These are phyloP conservation scores for Chamaenerion angustifolium DNA, from an alignment of 345 rosid genomes.

Conservation along the genomic window DNA sequence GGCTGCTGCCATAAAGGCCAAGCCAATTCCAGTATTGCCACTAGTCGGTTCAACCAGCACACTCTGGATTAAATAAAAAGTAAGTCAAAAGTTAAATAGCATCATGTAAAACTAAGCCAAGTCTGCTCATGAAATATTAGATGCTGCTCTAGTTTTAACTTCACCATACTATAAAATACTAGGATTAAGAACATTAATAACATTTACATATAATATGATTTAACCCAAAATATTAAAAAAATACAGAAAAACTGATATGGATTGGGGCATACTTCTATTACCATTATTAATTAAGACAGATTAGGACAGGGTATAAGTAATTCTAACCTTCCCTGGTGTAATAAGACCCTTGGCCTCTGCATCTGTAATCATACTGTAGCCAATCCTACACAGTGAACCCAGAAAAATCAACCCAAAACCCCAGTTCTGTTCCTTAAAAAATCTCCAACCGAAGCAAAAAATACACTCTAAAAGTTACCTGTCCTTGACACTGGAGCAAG, in stretches of 20 bases:
- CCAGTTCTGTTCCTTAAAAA: not conserved
- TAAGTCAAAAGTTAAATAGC: not conserved
- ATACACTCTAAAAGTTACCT: constrained; percentile 23
- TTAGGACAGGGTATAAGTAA: not conserved
- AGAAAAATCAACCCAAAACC: not conserved
- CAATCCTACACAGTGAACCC: constrained; percentile 42
- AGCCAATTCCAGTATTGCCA: constrained; percentile 89
- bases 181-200: no score
- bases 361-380: constrained; percentile 79
- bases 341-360: constrained; percentile 70
- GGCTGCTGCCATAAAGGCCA: constrained; percentile 87
- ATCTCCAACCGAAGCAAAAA: not conserved
- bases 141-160: not conserved
- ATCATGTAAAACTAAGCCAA: not conserved
- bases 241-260: no score
- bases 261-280: no score
- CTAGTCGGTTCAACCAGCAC: constrained; percentile 89
- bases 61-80: constrained; percentile 21
- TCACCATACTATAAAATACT: no score
- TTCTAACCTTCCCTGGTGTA: constrained; percentile 58
- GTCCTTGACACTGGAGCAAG: constrained; percentile 74
- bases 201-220: no score
- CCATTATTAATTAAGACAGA: no score
- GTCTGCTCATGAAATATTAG: not conserved
- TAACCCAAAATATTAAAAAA: no score